phyloP scores from a whole-genome alignment of 495 filamentous ascomycete species.

The Penicillium ucsense region DNA sequence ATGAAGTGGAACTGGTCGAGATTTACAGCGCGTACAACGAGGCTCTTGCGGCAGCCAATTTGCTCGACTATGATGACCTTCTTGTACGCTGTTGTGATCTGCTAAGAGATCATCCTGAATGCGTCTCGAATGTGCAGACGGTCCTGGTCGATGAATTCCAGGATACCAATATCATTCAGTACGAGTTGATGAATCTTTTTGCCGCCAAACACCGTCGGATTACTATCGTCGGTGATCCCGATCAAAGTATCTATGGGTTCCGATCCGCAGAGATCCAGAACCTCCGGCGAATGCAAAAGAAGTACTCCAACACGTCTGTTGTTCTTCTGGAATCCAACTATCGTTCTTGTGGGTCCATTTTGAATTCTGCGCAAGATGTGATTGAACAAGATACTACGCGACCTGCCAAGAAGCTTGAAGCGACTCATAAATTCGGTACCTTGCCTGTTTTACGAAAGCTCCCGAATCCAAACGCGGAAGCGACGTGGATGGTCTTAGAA shows the following conservation, averaged over 20 bases:
- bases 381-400: slow-evolving; percentile 85
- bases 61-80: slow-evolving; percentile 94
- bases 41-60: slow-evolving; percentile 62
- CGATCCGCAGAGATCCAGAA: slow-evolving; percentile 95
- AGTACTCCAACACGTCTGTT: slow-evolving; percentile 68
- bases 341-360: slow-evolving; percentile 82
- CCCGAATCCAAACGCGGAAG: slow-evolving; percentile 63
- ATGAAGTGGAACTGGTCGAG: slow-evolving; percentile 63
- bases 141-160: slow-evolving; percentile 98
- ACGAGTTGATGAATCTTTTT: slow-evolving; percentile 87
- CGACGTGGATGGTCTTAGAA: slow-evolving; percentile 81
- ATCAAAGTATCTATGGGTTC: slow-evolving; percentile 98
- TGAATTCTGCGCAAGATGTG: slow-evolving; percentile 69
- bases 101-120: slow-evolving; percentile 65
- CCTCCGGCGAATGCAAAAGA: slow-evolving; percentile 62
- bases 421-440: slow-evolving; percentile 74
- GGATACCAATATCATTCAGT: slow-evolving; percentile 93
- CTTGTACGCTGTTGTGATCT: slow-evolving; percentile 77
- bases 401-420: slow-evolving; percentile 65
- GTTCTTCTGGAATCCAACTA: slow-evolving; percentile 95
- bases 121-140: slow-evolving; percentile 81
- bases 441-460: slow-evolving; percentile 77
- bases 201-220: slow-evolving; percentile 62
- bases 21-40: slow-evolving; percentile 75
- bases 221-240: slow-evolving; percentile 93